These are phyloP conservation scores for Phytophthora tentaculata DNA, from an alignment of 352 stramenopile genomes.

Conservation along the genomic window DNA sequence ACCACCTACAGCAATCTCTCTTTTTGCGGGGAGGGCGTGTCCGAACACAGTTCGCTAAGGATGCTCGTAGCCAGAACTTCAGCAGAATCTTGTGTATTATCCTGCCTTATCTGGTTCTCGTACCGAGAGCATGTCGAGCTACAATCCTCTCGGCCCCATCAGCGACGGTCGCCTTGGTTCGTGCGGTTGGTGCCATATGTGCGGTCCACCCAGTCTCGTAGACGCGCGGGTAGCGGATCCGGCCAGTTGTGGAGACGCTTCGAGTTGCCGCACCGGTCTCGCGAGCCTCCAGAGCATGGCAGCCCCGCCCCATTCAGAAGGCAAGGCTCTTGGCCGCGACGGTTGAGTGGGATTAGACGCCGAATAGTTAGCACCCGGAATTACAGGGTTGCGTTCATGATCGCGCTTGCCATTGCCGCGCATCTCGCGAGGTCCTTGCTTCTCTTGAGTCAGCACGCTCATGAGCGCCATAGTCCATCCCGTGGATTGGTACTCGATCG, in stretches of 20 bases:
- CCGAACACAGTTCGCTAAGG: neutral
- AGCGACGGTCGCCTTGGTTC: neutral
- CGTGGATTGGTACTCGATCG: conserved; percentile 7
- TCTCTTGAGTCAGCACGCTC: conserved; percentile 6
- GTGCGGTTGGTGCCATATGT: neutral
- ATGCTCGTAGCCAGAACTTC: neutral
- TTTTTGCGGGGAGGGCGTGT: neutral
- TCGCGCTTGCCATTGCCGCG: neutral
- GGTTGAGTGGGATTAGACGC: conserved; percentile 10
- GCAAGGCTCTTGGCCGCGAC: conserved; percentile 10
- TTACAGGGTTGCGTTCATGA: neutral
- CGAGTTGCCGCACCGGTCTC: neutral
- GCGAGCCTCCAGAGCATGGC: neutral
- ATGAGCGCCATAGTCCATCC: conserved; percentile 13
- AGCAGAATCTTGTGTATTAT: conserved; percentile 1
- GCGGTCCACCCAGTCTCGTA: neutral
- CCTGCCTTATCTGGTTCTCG: neutral
- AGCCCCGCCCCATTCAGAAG: conserved; percentile 4
- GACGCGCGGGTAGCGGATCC: neutral
- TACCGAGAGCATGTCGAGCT: neutral
- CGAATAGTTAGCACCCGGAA: conserved; percentile 12
- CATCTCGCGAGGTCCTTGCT: neutral
- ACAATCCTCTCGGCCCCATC: neutral
- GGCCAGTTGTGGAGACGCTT: neutral
- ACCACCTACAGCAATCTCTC: neutral